Conservation (phyloP, 73 alveolate genomes). For the Paramecium tetraurelia region DNA sequence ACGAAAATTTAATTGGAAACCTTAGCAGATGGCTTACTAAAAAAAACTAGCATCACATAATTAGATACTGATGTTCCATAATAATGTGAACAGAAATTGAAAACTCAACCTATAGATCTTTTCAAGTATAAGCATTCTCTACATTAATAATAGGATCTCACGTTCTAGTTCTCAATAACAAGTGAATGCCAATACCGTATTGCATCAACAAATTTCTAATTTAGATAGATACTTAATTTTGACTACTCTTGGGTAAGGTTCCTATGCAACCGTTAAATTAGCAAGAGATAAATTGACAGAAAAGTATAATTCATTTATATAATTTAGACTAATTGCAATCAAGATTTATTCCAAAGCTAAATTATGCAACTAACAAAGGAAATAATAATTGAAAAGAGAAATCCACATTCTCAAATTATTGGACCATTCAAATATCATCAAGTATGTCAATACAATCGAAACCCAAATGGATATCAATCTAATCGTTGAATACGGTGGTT, state of each 20-base stretch:
- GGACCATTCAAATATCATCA: constrained; percentile 85
- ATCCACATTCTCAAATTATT: constrained; percentile 77
- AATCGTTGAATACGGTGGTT: constrained; percentile 88
- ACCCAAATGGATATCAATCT: constrained; percentile 75
- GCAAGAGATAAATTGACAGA: constrained; percentile 76
- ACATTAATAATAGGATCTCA: background rate
- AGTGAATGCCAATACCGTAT: background rate
- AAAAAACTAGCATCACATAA: background rate
- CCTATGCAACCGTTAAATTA: constrained; percentile 88
- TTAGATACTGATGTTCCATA: background rate
- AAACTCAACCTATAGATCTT: background rate
- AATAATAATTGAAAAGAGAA: constrained; percentile 85
- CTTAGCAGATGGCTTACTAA: background rate
- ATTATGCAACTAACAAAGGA: constrained; percentile 84
- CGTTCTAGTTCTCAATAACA: background rate
- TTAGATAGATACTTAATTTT: constrained; percentile 3
- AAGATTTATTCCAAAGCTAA: constrained; percentile 83
- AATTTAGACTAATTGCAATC: constrained; percentile 68
- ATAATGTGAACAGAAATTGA: background rate
- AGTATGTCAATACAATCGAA: constrained; percentile 82
- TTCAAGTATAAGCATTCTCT: background rate
- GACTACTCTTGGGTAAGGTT: constrained; percentile 75
- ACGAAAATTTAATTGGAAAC: constrained; percentile 1
- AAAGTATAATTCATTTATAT: background rate
- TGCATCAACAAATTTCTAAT: background rate